A percentile compares a stretch with the other conserved stretches of the same genome.
These are phyloP conservation scores for Castanea mollissima DNA, from an alignment of 306 rosid genomes.

Conservation along the genomic window DNA sequence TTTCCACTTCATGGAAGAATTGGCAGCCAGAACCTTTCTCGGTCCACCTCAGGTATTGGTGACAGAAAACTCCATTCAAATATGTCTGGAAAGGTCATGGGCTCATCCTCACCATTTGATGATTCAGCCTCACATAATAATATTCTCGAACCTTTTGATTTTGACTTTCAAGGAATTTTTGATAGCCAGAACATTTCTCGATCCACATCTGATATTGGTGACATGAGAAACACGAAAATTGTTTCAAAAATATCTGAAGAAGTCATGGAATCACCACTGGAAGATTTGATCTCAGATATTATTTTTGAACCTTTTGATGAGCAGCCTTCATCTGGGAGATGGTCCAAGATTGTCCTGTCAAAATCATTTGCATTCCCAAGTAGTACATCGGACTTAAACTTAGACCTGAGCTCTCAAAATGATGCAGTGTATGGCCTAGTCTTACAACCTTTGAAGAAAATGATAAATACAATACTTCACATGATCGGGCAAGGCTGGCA, in stretches of 20 bases:
- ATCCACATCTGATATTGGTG: not conserved
- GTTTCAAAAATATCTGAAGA: conserved; percentile 19
- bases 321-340: conserved; percentile 28
- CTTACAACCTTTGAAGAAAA: conserved; percentile 29
- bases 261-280: not conserved
- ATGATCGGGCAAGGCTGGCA: conserved; percentile 14
- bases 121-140: conserved; percentile 26
- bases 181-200: conserved; percentile 20
- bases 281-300: conserved; percentile 22
- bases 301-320: conserved; percentile 17
- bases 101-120: conserved; percentile 22
- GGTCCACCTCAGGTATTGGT: conserved; percentile 34
- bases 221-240: conserved; percentile 2
- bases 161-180: too few relatives aligned
- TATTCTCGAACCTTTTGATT: conserved; percentile 25
- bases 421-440: conserved; percentile 11
- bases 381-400: conserved; percentile 25
- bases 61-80: conserved; percentile 17
- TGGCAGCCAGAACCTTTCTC: conserved; percentile 15
- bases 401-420: conserved; percentile 23
- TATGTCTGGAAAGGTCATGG: conserved; percentile 20
- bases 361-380: conserved; percentile 35
- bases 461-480: conserved; percentile 17
- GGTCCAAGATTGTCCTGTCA: conserved; percentile 31
- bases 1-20: not conserved